Evolutionary conservation across 169 alveolate genomes (phyloP).

Genomic region (Perkinsus marinus): DNA sequence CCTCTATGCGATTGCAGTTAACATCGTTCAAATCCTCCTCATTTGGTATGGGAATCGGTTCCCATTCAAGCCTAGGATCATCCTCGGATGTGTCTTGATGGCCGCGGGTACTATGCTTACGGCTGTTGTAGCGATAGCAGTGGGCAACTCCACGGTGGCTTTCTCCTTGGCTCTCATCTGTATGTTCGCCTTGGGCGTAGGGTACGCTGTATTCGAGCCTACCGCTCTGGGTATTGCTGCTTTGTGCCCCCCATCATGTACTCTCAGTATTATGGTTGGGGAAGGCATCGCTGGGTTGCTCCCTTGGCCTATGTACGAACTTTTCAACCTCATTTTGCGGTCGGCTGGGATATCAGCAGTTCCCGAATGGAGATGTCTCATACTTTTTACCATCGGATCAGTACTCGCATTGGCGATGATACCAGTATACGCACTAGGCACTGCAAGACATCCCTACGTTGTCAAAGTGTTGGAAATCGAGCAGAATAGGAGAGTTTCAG

Average conservation of each 20-base stretch:
- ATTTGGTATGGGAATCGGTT: neutral
- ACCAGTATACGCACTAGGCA: neutral
- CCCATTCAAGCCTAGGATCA: neutral
- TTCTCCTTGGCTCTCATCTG: neutral
- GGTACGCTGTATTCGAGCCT: neutral
- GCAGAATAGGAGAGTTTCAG: neutral
- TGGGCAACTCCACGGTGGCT: neutral
- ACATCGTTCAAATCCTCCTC: neutral
- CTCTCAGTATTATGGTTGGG: neutral
- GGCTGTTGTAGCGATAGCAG: neutral
- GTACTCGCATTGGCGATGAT: neutral
- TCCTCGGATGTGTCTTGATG: neutral
- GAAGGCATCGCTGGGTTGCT: neutral
- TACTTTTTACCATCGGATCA: neutral
- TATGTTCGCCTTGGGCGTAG: neutral
- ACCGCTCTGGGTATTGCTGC: neutral
- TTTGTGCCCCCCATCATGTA: neutral
- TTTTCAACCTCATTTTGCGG: neutral
- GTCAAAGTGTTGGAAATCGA: neutral
- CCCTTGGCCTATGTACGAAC: neutral
- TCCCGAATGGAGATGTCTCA: neutral
- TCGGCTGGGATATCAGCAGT: neutral
- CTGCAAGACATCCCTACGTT: neutral
- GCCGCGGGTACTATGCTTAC: neutral
- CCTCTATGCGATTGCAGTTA: neutral